These are phyloP conservation scores for Reutealis trisperma DNA, from an alignment of 345 rosid genomes.

Conservation along the genomic window DNA sequence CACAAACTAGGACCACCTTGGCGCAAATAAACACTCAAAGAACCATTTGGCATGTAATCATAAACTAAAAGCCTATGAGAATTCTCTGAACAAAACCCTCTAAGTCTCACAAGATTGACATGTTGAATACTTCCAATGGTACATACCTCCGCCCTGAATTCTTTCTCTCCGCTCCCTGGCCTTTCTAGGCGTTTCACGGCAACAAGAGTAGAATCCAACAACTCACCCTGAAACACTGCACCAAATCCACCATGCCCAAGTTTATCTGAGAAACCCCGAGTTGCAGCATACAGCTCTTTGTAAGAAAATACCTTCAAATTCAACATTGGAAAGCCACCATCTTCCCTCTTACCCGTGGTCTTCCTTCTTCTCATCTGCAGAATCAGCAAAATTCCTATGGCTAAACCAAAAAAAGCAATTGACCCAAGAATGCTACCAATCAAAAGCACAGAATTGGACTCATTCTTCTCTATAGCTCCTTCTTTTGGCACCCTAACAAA, in stretches of 20 bases:
- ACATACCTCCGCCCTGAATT: constrained; percentile 35
- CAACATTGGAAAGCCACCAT: constrained; percentile 48
- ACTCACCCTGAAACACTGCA: constrained; percentile 28
- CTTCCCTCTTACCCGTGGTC: constrained; percentile 41
- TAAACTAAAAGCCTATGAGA: constrained; percentile 33
- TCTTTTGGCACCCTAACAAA: constrained; percentile 52
- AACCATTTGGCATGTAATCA: constrained; percentile 35
- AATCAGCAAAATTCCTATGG: constrained; percentile 37
- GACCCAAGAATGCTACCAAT: constrained; percentile 55
- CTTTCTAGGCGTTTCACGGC: constrained; percentile 38
- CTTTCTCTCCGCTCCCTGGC: constrained; percentile 31
- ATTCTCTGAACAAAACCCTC: constrained; percentile 34
- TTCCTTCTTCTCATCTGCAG: constrained; percentile 45
- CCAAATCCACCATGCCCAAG: constrained; percentile 39
- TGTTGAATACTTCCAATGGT: constrained; percentile 37
- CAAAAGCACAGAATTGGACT: constrained; percentile 42
- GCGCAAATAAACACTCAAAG: constrained; percentile 24
- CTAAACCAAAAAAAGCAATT: constrained; percentile 41
- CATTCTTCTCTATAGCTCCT: constrained; percentile 36
- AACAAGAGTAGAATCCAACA: constrained; percentile 24
- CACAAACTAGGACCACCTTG: constrained; percentile 27
- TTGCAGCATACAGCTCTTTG: constrained; percentile 28
- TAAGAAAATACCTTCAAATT: constrained; percentile 53
- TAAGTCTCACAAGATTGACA: constrained; percentile 33
- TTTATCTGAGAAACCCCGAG: constrained; percentile 26